phyloP scores from a whole-genome alignment of 2,329 filamentous ascomycete species.

The Paracamarosporium sp. region DNA sequence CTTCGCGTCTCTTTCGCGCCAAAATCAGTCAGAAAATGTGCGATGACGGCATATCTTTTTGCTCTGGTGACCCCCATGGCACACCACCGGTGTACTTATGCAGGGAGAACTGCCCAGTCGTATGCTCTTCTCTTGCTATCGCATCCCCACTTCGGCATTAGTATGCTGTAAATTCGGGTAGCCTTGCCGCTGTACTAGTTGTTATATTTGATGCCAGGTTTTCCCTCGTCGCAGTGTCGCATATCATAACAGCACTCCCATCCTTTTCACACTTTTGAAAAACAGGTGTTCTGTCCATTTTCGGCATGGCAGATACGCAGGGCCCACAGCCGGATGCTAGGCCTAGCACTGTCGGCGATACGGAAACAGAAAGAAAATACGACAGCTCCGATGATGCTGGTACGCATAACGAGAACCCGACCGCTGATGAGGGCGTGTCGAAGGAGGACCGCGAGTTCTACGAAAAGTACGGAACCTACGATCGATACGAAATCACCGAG shows the following conservation, averaged over 20 bases:
- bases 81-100: neutral
- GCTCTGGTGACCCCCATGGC: neutral
- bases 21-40: slow-evolving; percentile 10
- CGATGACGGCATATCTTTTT: slow-evolving; percentile 20
- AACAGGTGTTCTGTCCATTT: neutral
- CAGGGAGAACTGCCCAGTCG: neutral
- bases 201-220: slow-evolving; percentile 3
- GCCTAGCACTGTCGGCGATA: slow-evolving; percentile 20
- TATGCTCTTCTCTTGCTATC: neutral
- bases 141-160: neutral
- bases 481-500: slow-evolving; percentile 58
- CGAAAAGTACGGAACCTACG: slow-evolving; percentile 47
- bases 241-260: neutral
- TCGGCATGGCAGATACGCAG: slow-evolving; percentile 11
- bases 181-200: neutral
- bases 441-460: slow-evolving; percentile 36
- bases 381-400: slow-evolving; percentile 22
- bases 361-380: slow-evolving; percentile 32
- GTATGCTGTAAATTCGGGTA: neutral
- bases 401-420: slow-evolving; percentile 27
- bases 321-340: slow-evolving; percentile 21
- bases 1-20: neutral
- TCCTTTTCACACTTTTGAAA: too few relatives aligned
- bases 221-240: neutral
- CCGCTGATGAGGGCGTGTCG: slow-evolving; percentile 8